These are phyloP conservation scores for Saturnispora dispora DNA, from an alignment of 805 yeast species.

Conservation along the genomic window DNA sequence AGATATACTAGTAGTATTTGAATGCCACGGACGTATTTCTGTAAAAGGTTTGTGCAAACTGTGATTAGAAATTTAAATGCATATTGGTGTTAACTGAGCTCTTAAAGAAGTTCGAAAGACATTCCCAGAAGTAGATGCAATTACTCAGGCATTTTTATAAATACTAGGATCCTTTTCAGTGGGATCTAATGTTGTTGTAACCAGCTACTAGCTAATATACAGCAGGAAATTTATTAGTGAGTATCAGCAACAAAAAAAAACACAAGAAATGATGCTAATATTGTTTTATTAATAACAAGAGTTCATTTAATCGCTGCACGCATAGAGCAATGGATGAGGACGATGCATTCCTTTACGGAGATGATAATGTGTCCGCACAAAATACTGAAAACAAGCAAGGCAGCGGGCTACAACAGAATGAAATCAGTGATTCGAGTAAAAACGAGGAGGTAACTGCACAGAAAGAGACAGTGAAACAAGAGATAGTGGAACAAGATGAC, in stretches of 20 bases:
- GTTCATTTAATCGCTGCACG: background rate
- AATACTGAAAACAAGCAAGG: background rate
- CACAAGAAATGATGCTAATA: background rate
- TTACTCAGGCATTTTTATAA: too few relatives aligned
- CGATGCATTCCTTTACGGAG: constrained; percentile 61
- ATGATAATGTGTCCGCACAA: constrained; percentile 20
- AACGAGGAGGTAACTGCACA: constrained; percentile 13
- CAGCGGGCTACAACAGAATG: background rate
- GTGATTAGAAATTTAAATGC: too few relatives aligned
- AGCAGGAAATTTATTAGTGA: background rate
- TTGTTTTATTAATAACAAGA: background rate
- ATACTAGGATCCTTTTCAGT: too few relatives aligned
- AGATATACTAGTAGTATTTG: too few relatives aligned
- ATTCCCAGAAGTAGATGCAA: too few relatives aligned
- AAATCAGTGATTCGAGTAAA: background rate
- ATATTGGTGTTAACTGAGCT: too few relatives aligned
- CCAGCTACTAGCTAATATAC: background rate
- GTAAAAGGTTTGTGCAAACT: too few relatives aligned
- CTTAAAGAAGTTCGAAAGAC: too few relatives aligned
- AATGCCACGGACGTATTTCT: too few relatives aligned
- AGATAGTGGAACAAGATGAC: constrained; percentile 19
- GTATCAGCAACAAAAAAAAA: background rate
- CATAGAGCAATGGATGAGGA: constrained; percentile 33
- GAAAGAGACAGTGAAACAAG: constrained; percentile 20
- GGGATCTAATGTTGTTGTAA: too few relatives aligned